Base-by-base conservation (phyloP, 352 stramenopile species). In the Thalassiosira hispida region DNA sequence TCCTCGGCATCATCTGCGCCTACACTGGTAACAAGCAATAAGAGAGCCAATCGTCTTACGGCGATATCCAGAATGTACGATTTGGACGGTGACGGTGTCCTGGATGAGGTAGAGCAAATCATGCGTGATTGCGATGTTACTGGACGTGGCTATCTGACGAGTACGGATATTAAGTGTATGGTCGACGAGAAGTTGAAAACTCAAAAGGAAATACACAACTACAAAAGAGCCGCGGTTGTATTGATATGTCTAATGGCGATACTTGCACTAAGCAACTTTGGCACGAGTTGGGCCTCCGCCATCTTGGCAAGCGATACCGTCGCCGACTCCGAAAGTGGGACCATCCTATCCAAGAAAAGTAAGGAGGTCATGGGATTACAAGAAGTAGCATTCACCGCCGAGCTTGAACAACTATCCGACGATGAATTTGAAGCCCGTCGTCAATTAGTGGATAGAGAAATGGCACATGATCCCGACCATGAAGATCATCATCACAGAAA, bases 81-180 rank as follows among this genome's bases (percentile, higher is more conserved):
- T 61, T 33, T 73, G 0, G 59, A 80, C 25, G 49, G 61, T 35
- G 81, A 88, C 23, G 81, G 81, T 42, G 73, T 83, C 14, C 53
- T 88, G 7, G 65, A 88, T 42, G 52, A 63, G 22, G 63, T 60
- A 0, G 72, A 88, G 52, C 49, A 57, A 31, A 62, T 55, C 2
- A 72, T 88, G 72, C 52, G 75, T 7, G 16, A 74, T 20, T 52
- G 74, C 59, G 81, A 88, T 29, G 29, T 12, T 6, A 23, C 52
- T 12, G 71, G 72, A 16, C 0, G 51, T 18, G 81, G 81, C 31
- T 66, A 75, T n/a, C 51, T 88, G 7, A 46, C 22, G 16, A 74
- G 68, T 44, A 27, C 79, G 0, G 78, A 85, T 22, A 57, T 85
- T 12, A 79, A 82, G 65, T 7, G 52, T 1, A 73, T 87, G 23